Conservation (phyloP, 2,329 filamentous ascomycete genomes). For the Dendrostoma leiphaemia region DNA sequence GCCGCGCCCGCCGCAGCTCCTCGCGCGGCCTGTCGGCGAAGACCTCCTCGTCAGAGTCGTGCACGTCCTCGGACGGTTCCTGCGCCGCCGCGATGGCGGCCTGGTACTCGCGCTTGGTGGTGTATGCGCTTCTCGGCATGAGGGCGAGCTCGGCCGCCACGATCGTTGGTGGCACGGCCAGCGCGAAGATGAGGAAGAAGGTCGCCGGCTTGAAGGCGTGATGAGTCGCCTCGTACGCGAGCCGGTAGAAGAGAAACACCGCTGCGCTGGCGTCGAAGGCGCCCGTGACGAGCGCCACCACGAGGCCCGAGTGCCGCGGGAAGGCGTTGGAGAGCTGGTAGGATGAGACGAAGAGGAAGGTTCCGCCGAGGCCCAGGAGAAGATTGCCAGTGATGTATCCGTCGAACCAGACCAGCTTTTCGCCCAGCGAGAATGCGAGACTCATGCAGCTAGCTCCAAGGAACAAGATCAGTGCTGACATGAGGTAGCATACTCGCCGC, state of each 20-base stretch:
- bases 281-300: conserved; percentile 60
- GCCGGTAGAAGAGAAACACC: conserved; percentile 57
- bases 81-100: conserved; percentile 36
- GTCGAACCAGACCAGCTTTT: conserved; percentile 43
- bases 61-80: conserved; percentile 39
- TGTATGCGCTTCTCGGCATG: conserved; percentile 40
- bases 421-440: conserved; percentile 13
- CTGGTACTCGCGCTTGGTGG: conserved; percentile 37
- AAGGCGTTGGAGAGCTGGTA: conserved; percentile 67
- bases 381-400: conserved; percentile 58
- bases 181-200: conserved; percentile 37
- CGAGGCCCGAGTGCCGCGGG: conserved; percentile 55
- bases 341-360: conserved; percentile 62
- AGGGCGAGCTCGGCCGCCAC: conserved; percentile 35
- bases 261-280: conserved; percentile 65
- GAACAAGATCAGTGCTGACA: conserved; percentile 58
- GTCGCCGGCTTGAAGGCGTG: conserved; percentile 31
- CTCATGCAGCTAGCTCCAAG: conserved; percentile 53
- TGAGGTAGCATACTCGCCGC: conserved; percentile 59
- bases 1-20: conserved; percentile 41
- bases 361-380: conserved; percentile 59
- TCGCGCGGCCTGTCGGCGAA: conserved; percentile 33
- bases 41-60: conserved; percentile 55
- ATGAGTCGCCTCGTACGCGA: conserved; percentile 48
- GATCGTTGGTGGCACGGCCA: conserved; percentile 36